These are phyloP conservation scores for Cyberlindnera saturnus DNA, from an alignment of 805 yeast species.

Conservation along the genomic window DNA sequence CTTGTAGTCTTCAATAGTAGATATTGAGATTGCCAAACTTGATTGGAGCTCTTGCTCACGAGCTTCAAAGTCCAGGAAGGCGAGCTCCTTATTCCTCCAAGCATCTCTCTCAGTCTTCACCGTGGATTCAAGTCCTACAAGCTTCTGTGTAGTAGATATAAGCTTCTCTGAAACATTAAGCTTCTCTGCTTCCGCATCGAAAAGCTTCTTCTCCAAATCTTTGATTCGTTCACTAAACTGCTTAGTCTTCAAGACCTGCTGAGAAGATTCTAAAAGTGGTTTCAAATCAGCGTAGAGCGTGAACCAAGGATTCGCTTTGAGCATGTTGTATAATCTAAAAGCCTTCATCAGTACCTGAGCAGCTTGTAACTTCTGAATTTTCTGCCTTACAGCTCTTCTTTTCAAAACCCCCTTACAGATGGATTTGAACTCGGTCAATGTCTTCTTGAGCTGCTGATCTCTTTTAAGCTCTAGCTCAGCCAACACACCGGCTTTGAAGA, in stretches of 20 bases:
- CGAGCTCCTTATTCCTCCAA: slow-evolving; percentile 41
- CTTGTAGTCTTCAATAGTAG: slow-evolving; percentile 21
- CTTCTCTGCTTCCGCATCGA: slow-evolving; percentile 29
- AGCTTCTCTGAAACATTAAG: slow-evolving; percentile 24
- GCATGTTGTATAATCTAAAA: slow-evolving; percentile 43
- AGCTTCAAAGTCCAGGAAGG: slow-evolving; percentile 36
- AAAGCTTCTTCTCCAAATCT: slow-evolving; percentile 40
- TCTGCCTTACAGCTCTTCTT: slow-evolving; percentile 40
- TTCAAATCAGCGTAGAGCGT: slow-evolving; percentile 61
- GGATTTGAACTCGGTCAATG: slow-evolving; percentile 60
- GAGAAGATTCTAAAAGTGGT: slow-evolving; percentile 65
- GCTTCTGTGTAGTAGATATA: slow-evolving; percentile 23
- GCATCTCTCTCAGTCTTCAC: slow-evolving; percentile 35
- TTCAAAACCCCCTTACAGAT: slow-evolving; percentile 55
- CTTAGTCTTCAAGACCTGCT: slow-evolving; percentile 52
- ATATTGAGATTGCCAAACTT: slow-evolving; percentile 20
- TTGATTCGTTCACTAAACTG: slow-evolving; percentile 52
- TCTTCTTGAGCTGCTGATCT: slow-evolving; percentile 51
- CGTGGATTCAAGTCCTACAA: slow-evolving; percentile 25
- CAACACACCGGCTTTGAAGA: slow-evolving; percentile 93
- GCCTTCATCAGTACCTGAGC: slow-evolving; percentile 62
- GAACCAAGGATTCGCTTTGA: slow-evolving; percentile 71
- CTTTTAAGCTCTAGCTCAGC: slow-evolving; percentile 81
- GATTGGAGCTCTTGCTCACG: slow-evolving; percentile 31
- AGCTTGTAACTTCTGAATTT: slow-evolving; percentile 61